phyloP scores from a whole-genome alignment of 2,329 filamentous ascomycete genomes.

The Plenodomus tracheiphilus region DNA sequence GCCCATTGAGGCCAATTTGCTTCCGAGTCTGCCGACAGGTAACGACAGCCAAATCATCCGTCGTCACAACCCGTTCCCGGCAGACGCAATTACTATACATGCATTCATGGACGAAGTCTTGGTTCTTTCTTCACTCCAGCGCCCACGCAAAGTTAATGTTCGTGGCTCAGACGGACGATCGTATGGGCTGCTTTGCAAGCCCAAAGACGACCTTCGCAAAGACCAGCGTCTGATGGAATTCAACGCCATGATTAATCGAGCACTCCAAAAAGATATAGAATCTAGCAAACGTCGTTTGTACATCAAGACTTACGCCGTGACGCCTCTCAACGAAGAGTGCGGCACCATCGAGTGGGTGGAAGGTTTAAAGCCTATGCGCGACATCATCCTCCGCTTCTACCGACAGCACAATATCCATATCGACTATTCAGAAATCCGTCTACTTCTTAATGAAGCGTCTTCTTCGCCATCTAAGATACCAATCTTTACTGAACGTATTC shows the following conservation, averaged over 20 bases:
- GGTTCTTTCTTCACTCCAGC: slow-evolving; percentile 87
- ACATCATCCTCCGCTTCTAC: slow-evolving; percentile 82
- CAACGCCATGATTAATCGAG: slow-evolving; percentile 96
- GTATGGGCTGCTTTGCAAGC: slow-evolving; percentile 93
- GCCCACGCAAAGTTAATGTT: slow-evolving; percentile 85
- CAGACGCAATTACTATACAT: slow-evolving; percentile 81
- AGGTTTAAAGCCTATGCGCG: slow-evolving; percentile 88
- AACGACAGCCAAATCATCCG: slow-evolving; percentile 71
- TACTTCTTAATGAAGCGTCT: slow-evolving; percentile 69
- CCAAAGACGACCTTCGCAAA: slow-evolving; percentile 95
- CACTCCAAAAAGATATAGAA: slow-evolving; percentile 87
- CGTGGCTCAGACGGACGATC: slow-evolving; percentile 84
- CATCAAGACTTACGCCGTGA: slow-evolving; percentile 96
- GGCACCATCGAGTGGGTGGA: slow-evolving; percentile 99
- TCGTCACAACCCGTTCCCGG: slow-evolving; percentile 80
- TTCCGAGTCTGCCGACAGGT: slow-evolving; percentile 73
- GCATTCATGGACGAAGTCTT: slow-evolving; percentile 85
- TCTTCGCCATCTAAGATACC: slow-evolving; percentile 62
- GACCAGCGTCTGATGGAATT: slow-evolving; percentile 99
- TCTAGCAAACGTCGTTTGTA: slow-evolving; percentile 80
- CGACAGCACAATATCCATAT: slow-evolving; percentile 68
- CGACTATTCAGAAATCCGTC: slow-evolving; percentile 66
- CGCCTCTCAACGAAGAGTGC: slow-evolving; percentile 95
- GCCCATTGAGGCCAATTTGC: slow-evolving; percentile 82
- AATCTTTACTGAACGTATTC: slow-evolving; percentile 70